These are phyloP conservation scores for Penicillium hordei DNA, from an alignment of 2,329 filamentous ascomycete species.

Conservation along the genomic window DNA sequence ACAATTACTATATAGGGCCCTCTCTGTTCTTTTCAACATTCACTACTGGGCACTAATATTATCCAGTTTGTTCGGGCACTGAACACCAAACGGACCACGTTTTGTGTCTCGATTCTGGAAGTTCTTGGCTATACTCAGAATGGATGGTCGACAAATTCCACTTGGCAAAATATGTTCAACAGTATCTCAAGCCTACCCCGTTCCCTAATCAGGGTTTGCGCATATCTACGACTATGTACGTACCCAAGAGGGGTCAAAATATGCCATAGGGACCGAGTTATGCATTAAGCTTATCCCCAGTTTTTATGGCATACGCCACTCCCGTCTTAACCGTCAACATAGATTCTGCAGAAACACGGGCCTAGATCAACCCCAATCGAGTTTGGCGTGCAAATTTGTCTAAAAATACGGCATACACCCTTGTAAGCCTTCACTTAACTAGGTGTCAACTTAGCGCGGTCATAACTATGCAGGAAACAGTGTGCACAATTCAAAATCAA, in stretches of 20 bases:
- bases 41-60: no score
- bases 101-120: no score
- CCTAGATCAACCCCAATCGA: not conserved
- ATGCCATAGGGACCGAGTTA: not conserved
- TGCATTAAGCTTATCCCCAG: not conserved
- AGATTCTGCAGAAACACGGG: not conserved
- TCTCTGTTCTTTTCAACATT: no score
- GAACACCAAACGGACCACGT: no score
- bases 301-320: not conserved
- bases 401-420: no score
- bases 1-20: no score
- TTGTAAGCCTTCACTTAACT: no score
- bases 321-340: not conserved
- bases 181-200: not conserved
- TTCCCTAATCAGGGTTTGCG: not conserved
- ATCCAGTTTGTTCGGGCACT: no score
- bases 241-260: not conserved
- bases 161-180: not conserved
- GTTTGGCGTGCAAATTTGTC: no score
- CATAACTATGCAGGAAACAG: not conserved
- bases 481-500: not conserved
- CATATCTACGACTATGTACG: not conserved
- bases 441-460: not conserved
- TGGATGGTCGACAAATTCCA: no score
- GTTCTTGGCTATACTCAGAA: no score